Conservation (phyloP, 2,329 filamentous ascomycete species). For the Chalaropsis thielavioides region DNA sequence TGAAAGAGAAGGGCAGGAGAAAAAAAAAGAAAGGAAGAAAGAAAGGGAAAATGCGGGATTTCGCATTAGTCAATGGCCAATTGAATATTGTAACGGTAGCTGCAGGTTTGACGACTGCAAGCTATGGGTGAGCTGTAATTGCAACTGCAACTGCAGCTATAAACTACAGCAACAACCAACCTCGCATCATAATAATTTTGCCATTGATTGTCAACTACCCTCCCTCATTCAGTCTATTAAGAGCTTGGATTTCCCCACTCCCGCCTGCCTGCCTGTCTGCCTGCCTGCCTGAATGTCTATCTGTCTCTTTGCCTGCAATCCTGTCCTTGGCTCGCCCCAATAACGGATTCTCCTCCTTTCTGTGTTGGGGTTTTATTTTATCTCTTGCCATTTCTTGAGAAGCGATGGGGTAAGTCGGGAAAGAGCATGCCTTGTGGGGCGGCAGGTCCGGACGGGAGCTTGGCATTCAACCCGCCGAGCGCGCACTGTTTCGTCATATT, state of each 20-base stretch:
- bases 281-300: neutral
- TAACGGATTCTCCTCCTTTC: neutral
- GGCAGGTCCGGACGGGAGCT: neutral
- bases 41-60: conserved; percentile 1
- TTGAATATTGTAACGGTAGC: neutral
- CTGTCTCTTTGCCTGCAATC: neutral
- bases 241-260: neutral
- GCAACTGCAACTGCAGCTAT: neutral
- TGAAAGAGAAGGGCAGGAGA: neutral
- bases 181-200: neutral
- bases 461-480: neutral
- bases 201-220: neutral
- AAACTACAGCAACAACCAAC: neutral
- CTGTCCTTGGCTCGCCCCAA: neutral
- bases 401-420: neutral
- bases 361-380: neutral
- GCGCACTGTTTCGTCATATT: neutral
- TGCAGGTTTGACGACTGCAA: neutral
- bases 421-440: neutral
- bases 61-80: neutral
- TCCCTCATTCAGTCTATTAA: neutral
- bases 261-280: neutral
- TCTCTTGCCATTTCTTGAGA: neutral
- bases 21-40: neutral
- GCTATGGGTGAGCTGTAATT: neutral